Evolutionary conservation across 352 stramenopile genomes (phyloP).

Genomic region (Bremia lactucae): DNA sequence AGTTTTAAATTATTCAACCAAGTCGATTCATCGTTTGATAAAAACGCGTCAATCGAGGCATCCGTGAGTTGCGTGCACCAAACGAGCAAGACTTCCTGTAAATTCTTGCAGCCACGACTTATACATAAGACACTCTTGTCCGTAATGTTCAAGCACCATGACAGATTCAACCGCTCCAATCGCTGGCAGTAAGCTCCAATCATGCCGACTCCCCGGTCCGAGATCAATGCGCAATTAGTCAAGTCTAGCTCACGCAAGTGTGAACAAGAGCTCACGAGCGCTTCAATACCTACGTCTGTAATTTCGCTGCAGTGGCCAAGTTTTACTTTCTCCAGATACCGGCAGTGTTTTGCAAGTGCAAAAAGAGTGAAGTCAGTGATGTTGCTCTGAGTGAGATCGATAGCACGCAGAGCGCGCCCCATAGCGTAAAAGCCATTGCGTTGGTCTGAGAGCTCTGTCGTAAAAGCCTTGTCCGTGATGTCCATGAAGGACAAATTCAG

Average conservation of each 20-base stretch:
- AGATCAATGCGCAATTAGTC: constrained; percentile 76
- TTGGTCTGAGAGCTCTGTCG: constrained; percentile 30
- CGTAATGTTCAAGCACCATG: constrained; percentile 86
- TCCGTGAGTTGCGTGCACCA: constrained; percentile 82
- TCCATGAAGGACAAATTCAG: constrained; percentile 83
- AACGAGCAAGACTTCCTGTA: constrained; percentile 58
- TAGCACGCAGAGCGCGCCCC: constrained; percentile 28
- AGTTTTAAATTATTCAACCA: constrained; percentile 24
- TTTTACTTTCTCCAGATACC: constrained; percentile 50
- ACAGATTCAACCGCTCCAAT: constrained; percentile 62
- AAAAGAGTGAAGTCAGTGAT: constrained; percentile 64
- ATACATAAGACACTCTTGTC: constrained; percentile 72
- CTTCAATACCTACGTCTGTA: constrained; percentile 65
- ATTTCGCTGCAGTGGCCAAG: constrained; percentile 69
- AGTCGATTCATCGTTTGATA: constrained; percentile 12
- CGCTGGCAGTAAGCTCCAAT: constrained; percentile 39
- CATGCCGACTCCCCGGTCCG: constrained; percentile 53
- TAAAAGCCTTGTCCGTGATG: constrained; percentile 56
- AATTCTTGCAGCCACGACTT: constrained; percentile 41
- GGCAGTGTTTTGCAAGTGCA: constrained; percentile 51
- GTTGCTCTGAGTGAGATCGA: constrained; percentile 66
- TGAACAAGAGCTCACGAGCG: constrained; percentile 40
- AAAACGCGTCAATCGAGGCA: constrained; percentile 44
- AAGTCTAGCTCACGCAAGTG: constrained; percentile 49
- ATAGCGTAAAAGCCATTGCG: constrained; percentile 37